Evolutionary conservation across 108 stramenopile genomes (phyloP), one percentile per base, ranked within the genome.

Genomic region (Pseudonitzschia multiseries): DNA sequence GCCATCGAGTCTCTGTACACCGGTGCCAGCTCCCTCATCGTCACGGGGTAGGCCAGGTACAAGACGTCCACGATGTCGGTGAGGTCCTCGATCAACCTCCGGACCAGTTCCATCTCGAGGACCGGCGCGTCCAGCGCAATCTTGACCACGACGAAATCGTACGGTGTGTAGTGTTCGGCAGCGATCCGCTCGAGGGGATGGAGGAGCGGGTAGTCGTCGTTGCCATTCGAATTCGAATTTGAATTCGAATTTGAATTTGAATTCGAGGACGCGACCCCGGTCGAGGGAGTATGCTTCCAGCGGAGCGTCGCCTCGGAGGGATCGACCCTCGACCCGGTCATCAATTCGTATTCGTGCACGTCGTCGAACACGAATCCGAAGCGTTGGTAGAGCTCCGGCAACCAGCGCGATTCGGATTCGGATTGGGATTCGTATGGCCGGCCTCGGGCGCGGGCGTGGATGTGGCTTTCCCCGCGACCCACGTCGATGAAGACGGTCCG

Each of bases 41-140:
- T 51, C 0, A 84, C 83, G 70, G 87, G 90, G 61, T 91, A 83
- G 48, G 86, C 87, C 67, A 91, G 86, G 51, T 91, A 91, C 74
- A 91, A 87, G 31, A 85, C 84, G 80, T 91, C 90, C 4, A 91
- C 76, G 0, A 87, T 27, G 46, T 79, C 59, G 17, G 67, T 21
- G 1, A 66, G 44, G 4, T 78, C 65, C 13, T 80, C 53, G 0
- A 84, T 26, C 22, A 88, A 51, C 57, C 83, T 83, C 1, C 66
- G 18, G 0, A 69, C 81, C 40, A 88, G 61, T 20, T 70, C 73
- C 26, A 67, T 28, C 69, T 86, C 87, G 72, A 86, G 54, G 15
- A 22, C 1, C n/a, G 74, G 15, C 0, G 78, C 81, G 51, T 87
- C 84, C 65, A 85, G 81, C 50, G 85, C 84, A 6, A 89, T 71